Evolutionary conservation across 345 rosid species (phyloP).

Genomic region (Conringia planisiliqua): DNA sequence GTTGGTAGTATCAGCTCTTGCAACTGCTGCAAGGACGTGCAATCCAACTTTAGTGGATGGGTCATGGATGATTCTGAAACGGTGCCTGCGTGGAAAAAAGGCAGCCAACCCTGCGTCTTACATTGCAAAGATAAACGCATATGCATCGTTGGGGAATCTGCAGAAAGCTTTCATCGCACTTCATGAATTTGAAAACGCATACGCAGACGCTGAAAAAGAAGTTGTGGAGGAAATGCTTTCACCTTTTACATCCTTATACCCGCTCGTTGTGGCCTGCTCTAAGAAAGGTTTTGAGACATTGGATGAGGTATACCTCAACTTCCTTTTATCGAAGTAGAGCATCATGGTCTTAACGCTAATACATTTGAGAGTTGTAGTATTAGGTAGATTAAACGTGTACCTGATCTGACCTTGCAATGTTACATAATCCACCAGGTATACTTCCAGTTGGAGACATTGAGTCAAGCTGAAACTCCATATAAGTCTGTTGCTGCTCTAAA

Average conservation of each 20-base stretch:
- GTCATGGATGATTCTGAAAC: conserved; percentile 71
- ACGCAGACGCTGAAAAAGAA: conserved; percentile 42
- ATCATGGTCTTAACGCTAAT: not conserved
- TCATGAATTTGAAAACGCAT: conserved; percentile 65
- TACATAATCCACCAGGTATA: conserved; percentile 56
- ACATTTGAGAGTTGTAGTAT: not conserved
- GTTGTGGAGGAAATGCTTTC: conserved; percentile 65
- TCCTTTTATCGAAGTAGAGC: not conserved
- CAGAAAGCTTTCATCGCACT: conserved; percentile 68
- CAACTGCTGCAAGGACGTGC: conserved; percentile 81
- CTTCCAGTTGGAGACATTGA: conserved; percentile 80
- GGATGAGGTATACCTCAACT: conserved; percentile 55
- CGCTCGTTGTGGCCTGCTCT: conserved; percentile 82
- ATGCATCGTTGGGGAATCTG: conserved; percentile 73
- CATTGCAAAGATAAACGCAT: conserved; percentile 74
- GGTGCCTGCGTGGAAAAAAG: conserved; percentile 63
- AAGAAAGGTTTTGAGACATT: conserved; percentile 81
- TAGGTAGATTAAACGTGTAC: not conserved
- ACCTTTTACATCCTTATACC: conserved; percentile 75
- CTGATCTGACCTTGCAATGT: conserved; percentile 18
- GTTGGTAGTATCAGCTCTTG: conserved; percentile 64
- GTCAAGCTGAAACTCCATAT: conserved; percentile 64
- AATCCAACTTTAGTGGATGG: conserved; percentile 67
- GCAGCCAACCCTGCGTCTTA: conserved; percentile 66
- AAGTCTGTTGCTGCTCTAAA: conserved; percentile 94